phyloP scores from a whole-genome alignment of 2,329 filamentous ascomycete genomes.

The Boeremia exigua region DNA sequence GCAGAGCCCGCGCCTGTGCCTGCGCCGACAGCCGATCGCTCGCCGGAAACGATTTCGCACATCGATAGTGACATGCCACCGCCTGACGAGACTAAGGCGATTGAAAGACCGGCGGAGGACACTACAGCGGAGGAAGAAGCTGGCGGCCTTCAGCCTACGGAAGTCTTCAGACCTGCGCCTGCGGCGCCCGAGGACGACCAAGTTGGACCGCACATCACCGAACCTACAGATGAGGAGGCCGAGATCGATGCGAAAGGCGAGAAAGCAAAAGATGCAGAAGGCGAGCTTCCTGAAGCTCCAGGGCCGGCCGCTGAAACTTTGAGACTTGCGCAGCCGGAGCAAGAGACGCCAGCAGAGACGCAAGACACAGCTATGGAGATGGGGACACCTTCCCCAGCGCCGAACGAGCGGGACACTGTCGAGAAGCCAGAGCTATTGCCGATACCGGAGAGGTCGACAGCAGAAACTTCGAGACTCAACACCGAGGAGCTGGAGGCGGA shows the following conservation, averaged over 20 bases:
- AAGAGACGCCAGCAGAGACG: conserved; percentile 2
- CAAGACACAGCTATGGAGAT: conserved; percentile 12
- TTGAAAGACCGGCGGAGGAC: conserved; percentile 24
- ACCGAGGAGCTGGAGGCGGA: conserved; percentile 49
- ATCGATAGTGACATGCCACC: conserved; percentile 28
- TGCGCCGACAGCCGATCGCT: conserved; percentile 23
- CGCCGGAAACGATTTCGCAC: conserved; percentile 30
- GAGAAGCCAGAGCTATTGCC: conserved; percentile 39
- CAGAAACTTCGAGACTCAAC: conserved; percentile 43
- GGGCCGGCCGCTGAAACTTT: conserved; percentile 33
- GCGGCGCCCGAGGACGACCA: conserved; percentile 24
- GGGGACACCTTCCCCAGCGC: conserved; percentile 27
- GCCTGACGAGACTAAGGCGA: conserved; percentile 20
- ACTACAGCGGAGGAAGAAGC: conserved; percentile 24
- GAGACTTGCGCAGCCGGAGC: conserved; percentile 17
- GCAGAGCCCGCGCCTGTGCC: conserved; percentile 14
- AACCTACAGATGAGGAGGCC: conserved; percentile 23
- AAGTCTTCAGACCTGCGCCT: conserved; percentile 23
- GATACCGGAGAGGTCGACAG: conserved; percentile 35
- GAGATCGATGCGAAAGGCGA: conserved; percentile 8
- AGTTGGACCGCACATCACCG: conserved; percentile 26
- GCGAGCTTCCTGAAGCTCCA: conserved; percentile 27
- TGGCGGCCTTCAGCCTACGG: conserved; percentile 22
- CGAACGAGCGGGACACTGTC: conserved; percentile 39
- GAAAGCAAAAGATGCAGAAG: conserved; percentile 2